Evolutionary conservation across 164 flowering plant species (phyloP).

Genomic region (Chimonanthus salicifolius): DNA sequence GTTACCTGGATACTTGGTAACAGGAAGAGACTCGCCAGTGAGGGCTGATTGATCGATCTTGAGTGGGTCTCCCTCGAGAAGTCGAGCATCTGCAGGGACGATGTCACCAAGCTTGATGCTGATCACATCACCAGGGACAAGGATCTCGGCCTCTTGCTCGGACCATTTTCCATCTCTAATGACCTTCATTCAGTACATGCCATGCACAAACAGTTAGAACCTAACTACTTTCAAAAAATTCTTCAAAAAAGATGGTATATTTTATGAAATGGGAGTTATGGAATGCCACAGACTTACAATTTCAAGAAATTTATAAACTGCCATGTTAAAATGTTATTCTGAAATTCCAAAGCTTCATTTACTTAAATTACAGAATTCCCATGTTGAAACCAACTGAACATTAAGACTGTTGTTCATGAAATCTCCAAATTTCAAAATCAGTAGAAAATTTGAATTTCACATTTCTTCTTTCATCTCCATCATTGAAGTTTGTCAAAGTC

Average conservation of each 20-base stretch:
- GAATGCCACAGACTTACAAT: too few species aligned
- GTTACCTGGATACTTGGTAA: constrained; percentile 61
- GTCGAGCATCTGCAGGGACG: constrained; percentile 87
- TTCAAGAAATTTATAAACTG: too few species aligned
- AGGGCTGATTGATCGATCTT: constrained; percentile 89
- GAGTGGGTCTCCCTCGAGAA: constrained; percentile 78
- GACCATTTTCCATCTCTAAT: constrained; percentile 72
- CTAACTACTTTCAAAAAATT: too few species aligned
- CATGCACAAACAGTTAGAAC: background rate
- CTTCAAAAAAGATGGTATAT: too few species aligned
- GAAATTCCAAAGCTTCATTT: background rate
- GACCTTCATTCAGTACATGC: constrained; percentile 25
- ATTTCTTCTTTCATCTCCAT: too few species aligned
- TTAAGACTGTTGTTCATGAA: too few species aligned
- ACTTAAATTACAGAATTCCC: background rate
- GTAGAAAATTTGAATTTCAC: too few species aligned
- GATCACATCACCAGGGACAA: constrained; percentile 81
- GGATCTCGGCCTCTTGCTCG: constrained; percentile 71
- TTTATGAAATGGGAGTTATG: too few species aligned
- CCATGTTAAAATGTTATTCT: background rate
- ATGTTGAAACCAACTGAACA: too few species aligned
- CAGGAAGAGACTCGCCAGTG: constrained; percentile 86
- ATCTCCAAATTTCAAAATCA: too few species aligned
- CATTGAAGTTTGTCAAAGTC: too few species aligned
- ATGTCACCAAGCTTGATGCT: constrained; percentile 86